phyloP scores from a whole-genome alignment of 208 protist genomes.

The Wallacemonas sp. region DNA sequence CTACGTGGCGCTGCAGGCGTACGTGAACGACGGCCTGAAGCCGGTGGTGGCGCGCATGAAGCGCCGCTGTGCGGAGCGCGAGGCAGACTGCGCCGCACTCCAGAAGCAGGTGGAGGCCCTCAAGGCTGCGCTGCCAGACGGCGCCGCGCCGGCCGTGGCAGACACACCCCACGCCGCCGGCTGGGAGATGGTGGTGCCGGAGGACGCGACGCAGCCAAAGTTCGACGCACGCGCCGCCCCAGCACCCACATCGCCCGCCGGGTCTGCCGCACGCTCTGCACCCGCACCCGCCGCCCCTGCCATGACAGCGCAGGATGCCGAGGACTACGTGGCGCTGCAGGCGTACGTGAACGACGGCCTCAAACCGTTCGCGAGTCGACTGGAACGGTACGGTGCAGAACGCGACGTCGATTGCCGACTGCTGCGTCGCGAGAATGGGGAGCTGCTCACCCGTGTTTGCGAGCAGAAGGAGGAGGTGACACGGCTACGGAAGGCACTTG shows the following conservation, averaged over 20 bases:
- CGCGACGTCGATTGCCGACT: slow-evolving; percentile 18
- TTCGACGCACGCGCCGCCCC: background rate
- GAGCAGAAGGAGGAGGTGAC: no score
- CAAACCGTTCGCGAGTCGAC: slow-evolving; percentile 7
- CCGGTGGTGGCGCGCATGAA: slow-evolving; percentile 8
- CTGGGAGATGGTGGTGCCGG: no score
- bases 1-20: slow-evolving; percentile 11
- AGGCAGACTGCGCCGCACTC: slow-evolving; percentile 10
- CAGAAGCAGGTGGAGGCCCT: background rate
- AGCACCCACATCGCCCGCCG: no score
- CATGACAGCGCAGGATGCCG: background rate
- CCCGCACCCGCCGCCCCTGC: background rate
- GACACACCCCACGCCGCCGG: no score
- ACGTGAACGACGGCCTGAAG: slow-evolving; percentile 10
- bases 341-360: slow-evolving; percentile 1
- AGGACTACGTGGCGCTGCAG: slow-evolving; percentile 16
- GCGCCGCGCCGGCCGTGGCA: no score
- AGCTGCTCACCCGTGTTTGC: no score
- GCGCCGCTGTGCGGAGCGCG: slow-evolving; percentile 14
- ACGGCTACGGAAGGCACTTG: no score
- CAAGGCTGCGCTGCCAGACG: slow-evolving; percentile 5
- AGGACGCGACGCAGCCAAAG: no score
- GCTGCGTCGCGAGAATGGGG: no score
- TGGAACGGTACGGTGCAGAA: slow-evolving; percentile 16
- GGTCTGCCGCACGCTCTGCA: background rate